Conservation (phyloP, 805 yeast genomes). For the Zygotorulaspora chibaensis region DNA sequence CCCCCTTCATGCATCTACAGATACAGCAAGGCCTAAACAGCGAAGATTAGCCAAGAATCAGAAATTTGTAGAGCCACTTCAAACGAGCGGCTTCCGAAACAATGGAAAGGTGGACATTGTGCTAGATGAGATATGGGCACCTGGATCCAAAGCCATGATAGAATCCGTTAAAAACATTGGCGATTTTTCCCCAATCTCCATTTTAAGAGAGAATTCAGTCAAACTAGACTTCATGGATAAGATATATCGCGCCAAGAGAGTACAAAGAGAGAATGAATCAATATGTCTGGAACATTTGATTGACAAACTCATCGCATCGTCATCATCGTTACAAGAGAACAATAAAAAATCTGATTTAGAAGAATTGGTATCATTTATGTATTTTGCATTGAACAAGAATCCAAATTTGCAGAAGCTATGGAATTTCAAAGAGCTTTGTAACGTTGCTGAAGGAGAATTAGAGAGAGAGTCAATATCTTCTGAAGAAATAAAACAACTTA, state of each 20-base stretch:
- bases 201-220: conserved; percentile 25
- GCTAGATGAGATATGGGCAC: conserved; percentile 39
- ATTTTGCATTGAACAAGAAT: conserved; percentile 36
- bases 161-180: conserved; percentile 14
- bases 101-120: conserved; percentile 58
- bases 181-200: conserved; percentile 23
- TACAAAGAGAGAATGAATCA: conserved; percentile 35
- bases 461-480: conserved; percentile 9
- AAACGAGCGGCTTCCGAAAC: conserved; percentile 47
- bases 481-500: conserved; percentile 48
- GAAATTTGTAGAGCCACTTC: conserved; percentile 49
- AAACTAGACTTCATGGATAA: conserved; percentile 29
- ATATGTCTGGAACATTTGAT: conserved; percentile 35
- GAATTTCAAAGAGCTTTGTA: conserved; percentile 47
- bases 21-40: conserved; percentile 20
- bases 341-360: conserved; percentile 23
- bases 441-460: conserved; percentile 36
- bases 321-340: conserved; percentile 7
- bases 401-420: conserved; percentile 31
- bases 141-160: conserved; percentile 22
- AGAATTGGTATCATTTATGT: conserved; percentile 30
- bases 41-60: conserved; percentile 51
- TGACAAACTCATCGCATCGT: conserved; percentile 25
- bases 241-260: conserved; percentile 37
- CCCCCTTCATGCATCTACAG: conserved; percentile 68